phyloP scores from a whole-genome alignment of 345 rosid genomes.

The Syzygium grande region DNA sequence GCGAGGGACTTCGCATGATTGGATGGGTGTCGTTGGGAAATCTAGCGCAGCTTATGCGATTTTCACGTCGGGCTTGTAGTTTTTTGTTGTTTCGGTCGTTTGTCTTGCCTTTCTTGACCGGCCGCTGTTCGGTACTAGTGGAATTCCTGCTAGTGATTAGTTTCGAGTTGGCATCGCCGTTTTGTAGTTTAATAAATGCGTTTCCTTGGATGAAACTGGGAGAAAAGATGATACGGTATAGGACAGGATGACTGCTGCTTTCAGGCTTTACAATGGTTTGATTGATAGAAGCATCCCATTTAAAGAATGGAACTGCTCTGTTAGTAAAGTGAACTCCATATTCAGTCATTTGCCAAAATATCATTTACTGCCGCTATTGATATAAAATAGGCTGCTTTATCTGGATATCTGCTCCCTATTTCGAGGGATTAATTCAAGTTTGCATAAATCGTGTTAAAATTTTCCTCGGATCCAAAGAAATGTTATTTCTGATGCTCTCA shows the following conservation, averaged over 20 bases:
- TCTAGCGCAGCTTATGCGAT: background rate
- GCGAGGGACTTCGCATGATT: background rate
- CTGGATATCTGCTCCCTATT: background rate
- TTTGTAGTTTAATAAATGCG: background rate
- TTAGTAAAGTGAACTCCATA: background rate
- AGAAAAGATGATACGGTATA: background rate
- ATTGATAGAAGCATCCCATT: background rate
- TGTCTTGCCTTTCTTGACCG: background rate
- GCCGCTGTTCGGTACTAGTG: background rate
- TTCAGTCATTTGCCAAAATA: background rate
- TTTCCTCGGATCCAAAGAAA: background rate
- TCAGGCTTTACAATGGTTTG: background rate
- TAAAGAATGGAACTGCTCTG: background rate
- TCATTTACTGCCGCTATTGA: background rate
- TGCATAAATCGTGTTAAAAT: background rate
- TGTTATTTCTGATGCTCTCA: background rate
- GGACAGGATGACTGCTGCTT: background rate
- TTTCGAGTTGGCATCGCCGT: background rate
- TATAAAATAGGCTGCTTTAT: background rate
- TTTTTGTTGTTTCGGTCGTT: background rate
- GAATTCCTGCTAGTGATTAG: background rate
- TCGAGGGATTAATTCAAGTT: background rate
- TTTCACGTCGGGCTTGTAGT: background rate
- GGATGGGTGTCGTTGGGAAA: background rate
- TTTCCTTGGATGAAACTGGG: background rate